Percentiles rank a stretch among this genome's conserved stretches.
phyloP scores from a whole-genome alignment of 1,139 yeast genomes.

The Lodderomyces orthopsilosis region DNA sequence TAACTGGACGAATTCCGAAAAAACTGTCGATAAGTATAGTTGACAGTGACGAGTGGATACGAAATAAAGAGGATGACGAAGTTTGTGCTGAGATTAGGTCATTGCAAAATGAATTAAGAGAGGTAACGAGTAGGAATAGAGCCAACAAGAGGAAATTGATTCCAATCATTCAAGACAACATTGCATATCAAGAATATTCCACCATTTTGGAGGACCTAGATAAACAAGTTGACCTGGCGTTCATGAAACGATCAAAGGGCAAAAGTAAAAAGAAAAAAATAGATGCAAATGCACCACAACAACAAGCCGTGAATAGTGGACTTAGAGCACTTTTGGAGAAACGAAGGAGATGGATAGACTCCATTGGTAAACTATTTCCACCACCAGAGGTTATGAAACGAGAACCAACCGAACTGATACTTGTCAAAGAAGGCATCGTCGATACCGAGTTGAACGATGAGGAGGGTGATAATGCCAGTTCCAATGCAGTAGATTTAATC shows the following conservation, averaged over 20 bases:
- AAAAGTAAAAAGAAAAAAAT: conserved; percentile 78
- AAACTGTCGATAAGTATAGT: conserved; percentile 34
- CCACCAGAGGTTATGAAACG: conserved; percentile 71
- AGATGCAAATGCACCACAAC: conserved; percentile 36
- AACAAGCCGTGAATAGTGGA: conserved; percentile 68
- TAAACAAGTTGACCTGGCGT: conserved; percentile 95
- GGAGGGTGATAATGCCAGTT: conserved; percentile 19
- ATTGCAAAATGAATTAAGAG: conserved; percentile 66
- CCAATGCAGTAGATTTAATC: conserved; percentile 17
- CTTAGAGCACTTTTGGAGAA: conserved; percentile 79
- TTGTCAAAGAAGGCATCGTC: conserved; percentile 38
- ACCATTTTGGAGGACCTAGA: conserved; percentile 90
- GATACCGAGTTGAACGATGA: conserved; percentile 46
- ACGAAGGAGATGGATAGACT: conserved; percentile 82
- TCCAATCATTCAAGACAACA: conserved; percentile 81
- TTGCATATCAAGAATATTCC: conserved; percentile 93
- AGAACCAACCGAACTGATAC: conserved; percentile 63
- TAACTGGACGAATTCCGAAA: conserved; percentile 20
- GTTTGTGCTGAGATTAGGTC: conserved; percentile 78
- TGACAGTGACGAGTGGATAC: conserved; percentile 73
- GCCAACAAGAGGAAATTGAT: conserved; percentile 63
- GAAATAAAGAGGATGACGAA: conserved; percentile 90
- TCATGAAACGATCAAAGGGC: conserved; percentile 78
- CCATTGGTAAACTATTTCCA: conserved; percentile 80
- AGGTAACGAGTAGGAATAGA: conserved; percentile 61